Percentiles rank a stretch among this genome's conserved stretches.
Evolutionary conservation across 1,284 basidiomycete genomes (phyloP).

Genomic region (Marasmius fiardii): DNA sequence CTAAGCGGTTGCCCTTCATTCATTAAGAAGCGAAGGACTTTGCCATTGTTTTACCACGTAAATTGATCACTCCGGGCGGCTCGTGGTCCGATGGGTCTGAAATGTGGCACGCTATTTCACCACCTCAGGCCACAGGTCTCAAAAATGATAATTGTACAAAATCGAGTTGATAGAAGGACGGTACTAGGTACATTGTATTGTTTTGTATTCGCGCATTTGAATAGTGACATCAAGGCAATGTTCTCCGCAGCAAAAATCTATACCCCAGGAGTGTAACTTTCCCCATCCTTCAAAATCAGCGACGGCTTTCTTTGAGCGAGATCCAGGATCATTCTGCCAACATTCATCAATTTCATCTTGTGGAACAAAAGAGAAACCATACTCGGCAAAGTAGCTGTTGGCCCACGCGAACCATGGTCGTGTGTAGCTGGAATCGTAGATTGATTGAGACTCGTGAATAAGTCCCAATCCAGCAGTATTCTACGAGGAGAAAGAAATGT

Average conservation of each 20-base stretch:
- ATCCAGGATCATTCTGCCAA: constrained; percentile 67
- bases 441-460: constrained; percentile 71
- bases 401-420: constrained; percentile 82
- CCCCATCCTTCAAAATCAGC: constrained; percentile 53
- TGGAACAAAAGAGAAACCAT: background rate
- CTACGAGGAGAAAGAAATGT: constrained; percentile 28
- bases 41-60: constrained; percentile 2
- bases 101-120: background rate
- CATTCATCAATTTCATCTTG: background rate
- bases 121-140: no score
- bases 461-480: constrained; percentile 72
- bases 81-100: background rate
- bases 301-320: constrained; percentile 69
- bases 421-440: constrained; percentile 62
- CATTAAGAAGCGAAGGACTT: background rate
- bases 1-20: background rate
- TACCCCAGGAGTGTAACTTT: constrained; percentile 48
- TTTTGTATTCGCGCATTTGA: no score
- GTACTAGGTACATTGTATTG: no score
- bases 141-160: no score
- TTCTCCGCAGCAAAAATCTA: no score
- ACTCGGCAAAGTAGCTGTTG: constrained; percentile 74
- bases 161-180: no score
- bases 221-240: no score
- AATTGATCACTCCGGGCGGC: background rate